These are phyloP conservation scores for Pseudogymnoascus sp. DNA, from an alignment of 2,329 filamentous ascomycete species.

Conservation along the genomic window DNA sequence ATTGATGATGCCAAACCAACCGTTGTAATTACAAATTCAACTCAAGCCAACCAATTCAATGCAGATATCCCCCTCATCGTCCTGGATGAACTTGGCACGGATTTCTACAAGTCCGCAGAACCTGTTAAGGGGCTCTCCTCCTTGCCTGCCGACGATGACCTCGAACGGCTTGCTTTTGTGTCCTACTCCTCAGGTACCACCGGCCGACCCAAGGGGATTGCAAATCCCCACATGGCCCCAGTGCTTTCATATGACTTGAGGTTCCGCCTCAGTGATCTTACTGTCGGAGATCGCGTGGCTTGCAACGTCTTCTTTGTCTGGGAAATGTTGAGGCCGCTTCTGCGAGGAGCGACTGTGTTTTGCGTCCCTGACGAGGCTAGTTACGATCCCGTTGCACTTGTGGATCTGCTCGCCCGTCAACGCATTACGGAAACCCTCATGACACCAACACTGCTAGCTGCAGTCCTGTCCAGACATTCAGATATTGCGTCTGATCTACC, in stretches of 20 bases:
- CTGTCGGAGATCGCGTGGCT: constrained; percentile 69
- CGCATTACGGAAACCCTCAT: constrained; percentile 73
- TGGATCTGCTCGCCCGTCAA: constrained; percentile 59
- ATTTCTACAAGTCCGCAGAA: constrained; percentile 33
- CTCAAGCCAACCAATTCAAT: constrained; percentile 59
- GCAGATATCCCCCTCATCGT: constrained; percentile 55
- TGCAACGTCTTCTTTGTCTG: constrained; percentile 85
- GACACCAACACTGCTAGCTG: constrained; percentile 71
- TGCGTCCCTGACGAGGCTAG: constrained; percentile 68
- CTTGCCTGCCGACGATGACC: constrained; percentile 55
- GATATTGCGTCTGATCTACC: constrained; percentile 57
- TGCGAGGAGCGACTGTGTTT: constrained; percentile 69
- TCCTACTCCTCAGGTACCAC: constrained; percentile 50
- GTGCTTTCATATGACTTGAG: constrained; percentile 67
- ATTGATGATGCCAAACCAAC: constrained; percentile 66
- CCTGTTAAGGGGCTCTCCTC: constrained; percentile 30
- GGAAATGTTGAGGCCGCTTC: constrained; percentile 71
- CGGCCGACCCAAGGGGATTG: constrained; percentile 51
- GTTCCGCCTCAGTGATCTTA: constrained; percentile 61
- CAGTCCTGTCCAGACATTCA: constrained; percentile 62
- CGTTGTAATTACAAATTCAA: constrained; percentile 60
- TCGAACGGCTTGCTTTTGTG: constrained; percentile 71
- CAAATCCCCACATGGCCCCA: constrained; percentile 67
- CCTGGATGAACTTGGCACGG: constrained; percentile 44
- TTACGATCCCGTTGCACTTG: constrained; percentile 68